Conservation (phyloP, 129 eudicot species). For the Flaveria linearis region DNA sequence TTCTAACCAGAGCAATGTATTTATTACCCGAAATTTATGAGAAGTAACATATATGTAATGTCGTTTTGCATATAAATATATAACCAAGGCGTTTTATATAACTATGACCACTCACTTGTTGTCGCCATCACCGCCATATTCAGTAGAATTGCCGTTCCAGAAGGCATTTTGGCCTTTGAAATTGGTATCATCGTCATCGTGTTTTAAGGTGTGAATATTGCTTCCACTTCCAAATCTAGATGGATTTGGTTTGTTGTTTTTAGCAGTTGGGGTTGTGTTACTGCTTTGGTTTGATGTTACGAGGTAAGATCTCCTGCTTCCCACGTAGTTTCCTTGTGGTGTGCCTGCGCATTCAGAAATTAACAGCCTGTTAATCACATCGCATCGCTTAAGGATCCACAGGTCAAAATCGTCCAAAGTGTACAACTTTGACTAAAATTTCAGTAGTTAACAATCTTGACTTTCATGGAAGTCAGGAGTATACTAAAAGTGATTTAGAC, state of each 20-base stretch:
- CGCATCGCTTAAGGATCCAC: background rate
- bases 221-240: constrained; percentile 71
- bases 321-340: constrained; percentile 42
- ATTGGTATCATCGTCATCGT: constrained; percentile 67
- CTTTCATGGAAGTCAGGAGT: background rate
- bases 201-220: constrained; percentile 80
- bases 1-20: constrained; percentile 10
- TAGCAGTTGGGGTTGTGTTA: constrained; percentile 27
- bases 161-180: constrained; percentile 64
- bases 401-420: background rate
- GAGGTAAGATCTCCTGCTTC: constrained; percentile 39
- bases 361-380: background rate
- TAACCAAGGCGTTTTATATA: background rate
- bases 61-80: constrained; percentile 22
- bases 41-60: constrained; percentile 12
- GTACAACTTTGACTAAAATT: background rate
- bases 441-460: background rate
- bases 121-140: constrained; percentile 63
- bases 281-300: constrained; percentile 38
- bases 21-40: constrained; percentile 30
- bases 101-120: constrained; percentile 28
- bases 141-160: constrained; percentile 90
- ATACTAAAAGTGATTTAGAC: background rate
- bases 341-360: constrained; percentile 43
- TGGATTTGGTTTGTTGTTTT: constrained; percentile 38